phyloP scores from a whole-genome alignment of 768 basidiomycete species.

The Suillus luteus region DNA sequence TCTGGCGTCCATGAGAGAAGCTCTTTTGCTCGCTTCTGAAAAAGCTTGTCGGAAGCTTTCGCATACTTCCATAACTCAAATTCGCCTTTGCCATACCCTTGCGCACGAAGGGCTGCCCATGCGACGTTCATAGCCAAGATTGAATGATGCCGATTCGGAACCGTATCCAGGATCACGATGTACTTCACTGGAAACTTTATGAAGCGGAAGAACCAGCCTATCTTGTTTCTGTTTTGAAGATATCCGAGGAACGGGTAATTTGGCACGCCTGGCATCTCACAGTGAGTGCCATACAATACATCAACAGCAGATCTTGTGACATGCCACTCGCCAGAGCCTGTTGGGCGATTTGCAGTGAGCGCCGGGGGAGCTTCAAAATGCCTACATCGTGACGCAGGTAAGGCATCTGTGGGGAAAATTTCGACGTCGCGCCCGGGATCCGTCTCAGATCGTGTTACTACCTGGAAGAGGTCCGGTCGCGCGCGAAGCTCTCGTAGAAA shows the following conservation, averaged over 20 bases:
- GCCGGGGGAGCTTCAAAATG: constrained; percentile 28
- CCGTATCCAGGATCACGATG: constrained; percentile 31
- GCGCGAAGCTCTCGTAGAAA: constrained; percentile 33
- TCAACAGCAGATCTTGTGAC: constrained; percentile 20
- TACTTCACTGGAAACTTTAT: constrained; percentile 36
- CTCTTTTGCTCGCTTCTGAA: constrained; percentile 20
- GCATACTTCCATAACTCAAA: constrained; percentile 20
- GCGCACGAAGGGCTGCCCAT: constrained; percentile 35
- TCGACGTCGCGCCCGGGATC: constrained; percentile 26
- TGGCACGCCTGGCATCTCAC: background rate
- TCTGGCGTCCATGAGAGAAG: constrained; percentile 23
- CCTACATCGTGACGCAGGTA: constrained; percentile 17
- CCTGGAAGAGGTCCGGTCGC: constrained; percentile 34
- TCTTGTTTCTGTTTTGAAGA: constrained; percentile 8
- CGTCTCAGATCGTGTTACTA: constrained; percentile 32
- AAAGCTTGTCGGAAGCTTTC: constrained; percentile 20
- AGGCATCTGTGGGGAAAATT: constrained; percentile 18
- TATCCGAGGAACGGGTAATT: constrained; percentile 10
- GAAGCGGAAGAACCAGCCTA: constrained; percentile 31
- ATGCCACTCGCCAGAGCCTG: constrained; percentile 18
- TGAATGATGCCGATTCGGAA: constrained; percentile 17
- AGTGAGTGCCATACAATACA: constrained; percentile 22
- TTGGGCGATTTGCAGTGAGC: background rate
- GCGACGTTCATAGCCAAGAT: constrained; percentile 24
- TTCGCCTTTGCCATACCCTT: constrained; percentile 27